phyloP scores from a whole-genome alignment of 2,329 filamentous ascomycete genomes.

The Lizonia empirigonia region DNA sequence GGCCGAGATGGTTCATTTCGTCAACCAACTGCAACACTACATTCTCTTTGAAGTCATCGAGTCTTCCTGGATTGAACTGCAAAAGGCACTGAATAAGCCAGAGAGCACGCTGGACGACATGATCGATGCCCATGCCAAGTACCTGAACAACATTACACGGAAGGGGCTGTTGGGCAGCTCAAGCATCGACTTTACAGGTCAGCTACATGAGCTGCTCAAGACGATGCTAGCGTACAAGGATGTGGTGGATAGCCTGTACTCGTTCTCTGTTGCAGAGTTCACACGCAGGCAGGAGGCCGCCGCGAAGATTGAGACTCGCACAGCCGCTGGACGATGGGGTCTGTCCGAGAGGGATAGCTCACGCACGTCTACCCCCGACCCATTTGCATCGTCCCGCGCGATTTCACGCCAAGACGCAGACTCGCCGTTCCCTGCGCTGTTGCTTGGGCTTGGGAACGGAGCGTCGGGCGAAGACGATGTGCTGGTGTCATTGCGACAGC shows the following conservation, averaged over 20 bases:
- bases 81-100: conserved; percentile 79
- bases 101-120: conserved; percentile 93
- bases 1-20: conserved; percentile 98
- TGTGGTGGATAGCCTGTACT: conserved; percentile 90
- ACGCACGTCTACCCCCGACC: conserved; percentile 21
- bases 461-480: conserved; percentile 63
- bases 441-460: conserved; percentile 41
- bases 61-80: conserved; percentile 89
- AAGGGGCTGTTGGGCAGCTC: conserved; percentile 87
- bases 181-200: conserved; percentile 77
- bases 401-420: conserved; percentile 42
- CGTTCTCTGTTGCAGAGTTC: conserved; percentile 93
- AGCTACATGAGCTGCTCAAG: conserved; percentile 90
- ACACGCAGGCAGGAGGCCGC: conserved; percentile 85
- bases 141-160: conserved; percentile 91
- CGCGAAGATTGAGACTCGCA: conserved; percentile 71
- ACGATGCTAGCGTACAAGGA: conserved; percentile 94
- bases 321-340: conserved; percentile 68
- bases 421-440: conserved; percentile 52
- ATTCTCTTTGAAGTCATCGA: conserved; percentile 99
- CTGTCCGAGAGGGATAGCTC: conserved; percentile 59
- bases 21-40: conserved; percentile 97
- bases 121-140: conserved; percentile 87
- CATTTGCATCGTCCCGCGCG: conserved; percentile 23
- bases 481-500: conserved; percentile 75